These are phyloP conservation scores for Furculomyces boomerangus DNA, from an alignment of 371 early-diverging fungal species.

Conservation along the genomic window DNA sequence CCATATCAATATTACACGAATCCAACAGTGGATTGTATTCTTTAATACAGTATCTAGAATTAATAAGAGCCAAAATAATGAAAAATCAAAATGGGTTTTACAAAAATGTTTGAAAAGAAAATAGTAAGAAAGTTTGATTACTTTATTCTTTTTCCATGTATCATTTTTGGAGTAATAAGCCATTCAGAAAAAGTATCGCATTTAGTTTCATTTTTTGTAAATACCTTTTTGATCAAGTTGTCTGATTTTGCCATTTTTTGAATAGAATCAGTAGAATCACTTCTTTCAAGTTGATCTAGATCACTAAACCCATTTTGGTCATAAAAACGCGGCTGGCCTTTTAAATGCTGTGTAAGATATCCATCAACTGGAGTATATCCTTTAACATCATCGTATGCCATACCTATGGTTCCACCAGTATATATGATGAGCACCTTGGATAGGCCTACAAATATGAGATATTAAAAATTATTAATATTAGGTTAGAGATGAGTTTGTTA, in stretches of 20 bases:
- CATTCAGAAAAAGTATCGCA: constrained; percentile 26
- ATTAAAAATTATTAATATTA: too few species aligned
- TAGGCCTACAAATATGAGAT: constrained; percentile 31
- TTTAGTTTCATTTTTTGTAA: too few species aligned
- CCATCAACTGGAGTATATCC: constrained; percentile 68
- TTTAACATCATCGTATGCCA: constrained; percentile 54
- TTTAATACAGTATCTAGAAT: constrained; percentile 49
- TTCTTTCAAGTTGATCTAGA: constrained; percentile 5
- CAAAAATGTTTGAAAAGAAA: not conserved
- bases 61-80: not conserved
- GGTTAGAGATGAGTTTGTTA: too few species aligned
- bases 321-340: constrained; percentile 67
- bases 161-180: constrained; percentile 74
- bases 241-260: constrained; percentile 7
- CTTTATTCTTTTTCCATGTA: constrained; percentile 83
- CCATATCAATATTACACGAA: constrained; percentile 88
- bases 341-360: constrained; percentile 56
- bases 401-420: constrained; percentile 92
- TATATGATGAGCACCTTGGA: constrained; percentile 78
- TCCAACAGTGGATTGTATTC: constrained; percentile 88
- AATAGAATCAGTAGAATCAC: constrained; percentile 10
- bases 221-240: not conserved
- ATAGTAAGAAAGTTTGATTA: constrained; percentile 9
- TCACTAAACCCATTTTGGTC: constrained; percentile 33
- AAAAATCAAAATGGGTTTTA: not conserved